phyloP scores from a whole-genome alignment of 202 grass and related monocot species.

The Panicum virgatum region DNA sequence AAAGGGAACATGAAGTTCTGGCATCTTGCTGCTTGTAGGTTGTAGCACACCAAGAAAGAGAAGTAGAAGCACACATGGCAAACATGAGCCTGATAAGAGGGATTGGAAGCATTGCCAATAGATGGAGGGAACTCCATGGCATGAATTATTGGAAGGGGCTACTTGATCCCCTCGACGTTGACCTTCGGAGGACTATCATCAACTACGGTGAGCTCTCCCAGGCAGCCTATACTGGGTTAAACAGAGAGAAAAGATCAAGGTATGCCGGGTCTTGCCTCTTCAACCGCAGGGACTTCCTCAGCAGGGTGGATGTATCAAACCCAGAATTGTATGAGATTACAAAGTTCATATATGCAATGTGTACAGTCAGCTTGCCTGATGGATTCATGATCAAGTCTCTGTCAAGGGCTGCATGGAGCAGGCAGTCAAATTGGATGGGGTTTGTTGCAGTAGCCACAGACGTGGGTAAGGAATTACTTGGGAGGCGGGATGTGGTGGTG shows the following conservation, averaged over 20 bases:
- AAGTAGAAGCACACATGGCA: slow-evolving; percentile 2
- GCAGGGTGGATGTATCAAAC: slow-evolving; percentile 55
- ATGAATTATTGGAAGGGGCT: slow-evolving; percentile 66
- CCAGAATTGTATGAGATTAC: slow-evolving; percentile 66
- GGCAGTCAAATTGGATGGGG: slow-evolving; percentile 85
- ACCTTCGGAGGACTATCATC: slow-evolving; percentile 73
- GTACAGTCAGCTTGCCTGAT: slow-evolving; percentile 51
- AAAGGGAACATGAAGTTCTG: slow-evolving; percentile 30
- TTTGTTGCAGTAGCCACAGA: slow-evolving; percentile 80
- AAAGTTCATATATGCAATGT: slow-evolving; percentile 72
- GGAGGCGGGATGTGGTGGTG: slow-evolving; percentile 75
- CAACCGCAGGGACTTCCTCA: slow-evolving; percentile 55
- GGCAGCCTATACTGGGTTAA: slow-evolving; percentile 64
- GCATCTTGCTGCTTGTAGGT: slow-evolving; percentile 4
- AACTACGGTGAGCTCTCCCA: slow-evolving; percentile 71
- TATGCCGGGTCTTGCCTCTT: slow-evolving; percentile 74
- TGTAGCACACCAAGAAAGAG: slow-evolving; percentile 32
- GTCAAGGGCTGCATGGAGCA: slow-evolving; percentile 52
- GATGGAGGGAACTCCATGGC: slow-evolving; percentile 74
- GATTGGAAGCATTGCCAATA: slow-evolving; percentile 62
- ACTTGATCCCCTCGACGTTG: slow-evolving; percentile 60
- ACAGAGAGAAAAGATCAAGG: slow-evolving; percentile 67
- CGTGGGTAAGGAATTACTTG: slow-evolving; percentile 49
- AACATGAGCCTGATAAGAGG: slow-evolving; percentile 35
- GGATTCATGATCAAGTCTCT: slow-evolving; percentile 59